Base-by-base conservation (phyloP, 495 filamentous ascomycete genomes). In the Parmelia sp. region DNA sequence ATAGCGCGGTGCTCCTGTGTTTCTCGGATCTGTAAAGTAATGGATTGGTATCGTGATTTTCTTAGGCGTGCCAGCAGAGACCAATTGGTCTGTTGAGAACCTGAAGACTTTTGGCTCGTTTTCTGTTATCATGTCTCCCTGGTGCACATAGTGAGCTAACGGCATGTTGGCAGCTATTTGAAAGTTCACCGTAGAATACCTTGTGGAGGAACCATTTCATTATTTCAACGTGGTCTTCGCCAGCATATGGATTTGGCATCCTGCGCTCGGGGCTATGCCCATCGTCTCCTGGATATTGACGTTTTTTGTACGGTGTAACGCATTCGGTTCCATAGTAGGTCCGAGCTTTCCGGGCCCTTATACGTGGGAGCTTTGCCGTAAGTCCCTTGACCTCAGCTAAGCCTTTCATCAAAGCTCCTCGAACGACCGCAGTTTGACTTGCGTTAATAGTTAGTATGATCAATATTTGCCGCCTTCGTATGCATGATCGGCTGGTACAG, bases 201-300 rank as follows among this genome's bases (percentile, higher is more conserved):
- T 71, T 72, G 15, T 62, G 4, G 21, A 71, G 61, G 33, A 72
- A 71, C 70, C 70, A 72, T 3, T 55, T 3, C 68, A 71, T 70
- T 2, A 69, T 58, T 15, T 62, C 4, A 14, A 72, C 29, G 71
- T n/a, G 17, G 56, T 58, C 56, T 37, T 37, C 12, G 33, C 56
- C 56, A 40, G 56, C 23, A 15, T 15, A 58, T 37, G 33, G 33
- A 39, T 58, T 39, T 5, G n/a, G 56, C n/a, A 37, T 17, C 37
- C 56, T 58, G 31, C 56, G 35, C 33, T 58, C 56, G n/a, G 56
- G 33, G 6, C 33, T 58, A 58, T 58, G 56, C 23, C 56, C 56
- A 7, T 39, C 35, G 19, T 58, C 17, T 14, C 8, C n/a, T n/a
- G 23, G 33, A 36, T 23, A 4, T 29, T 19, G 35, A 19, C 35